Conservation (phyloP, 2,329 filamentous ascomycete species). For the Neoarthrinium moseri region DNA sequence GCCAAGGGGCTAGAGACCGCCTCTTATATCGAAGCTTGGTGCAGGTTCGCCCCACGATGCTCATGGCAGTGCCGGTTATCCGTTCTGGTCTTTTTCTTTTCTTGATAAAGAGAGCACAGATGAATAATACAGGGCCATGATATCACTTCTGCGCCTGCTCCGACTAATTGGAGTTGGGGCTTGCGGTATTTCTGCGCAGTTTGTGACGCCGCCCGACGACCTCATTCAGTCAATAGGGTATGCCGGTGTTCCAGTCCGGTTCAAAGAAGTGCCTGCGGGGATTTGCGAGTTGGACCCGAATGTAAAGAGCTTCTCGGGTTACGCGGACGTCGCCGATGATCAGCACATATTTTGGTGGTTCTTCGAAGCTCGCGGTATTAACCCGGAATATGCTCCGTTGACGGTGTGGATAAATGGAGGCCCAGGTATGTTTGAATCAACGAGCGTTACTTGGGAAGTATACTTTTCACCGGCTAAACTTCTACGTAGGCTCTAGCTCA, state of each 20-base stretch:
- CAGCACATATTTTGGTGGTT: conserved; percentile 48
- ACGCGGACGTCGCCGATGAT: conserved; percentile 37
- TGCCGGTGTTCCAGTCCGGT: conserved; percentile 40
- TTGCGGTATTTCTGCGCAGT: conserved; percentile 18
- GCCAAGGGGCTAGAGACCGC: too few relatives aligned
- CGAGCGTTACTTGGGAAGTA: not conserved
- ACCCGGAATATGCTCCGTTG: conserved; percentile 43
- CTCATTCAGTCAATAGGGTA: conserved; percentile 24
- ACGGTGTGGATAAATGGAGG: conserved; percentile 55
- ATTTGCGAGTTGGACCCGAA: conserved; percentile 42
- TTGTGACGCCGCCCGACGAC: conserved; percentile 24
- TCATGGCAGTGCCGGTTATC: not conserved
- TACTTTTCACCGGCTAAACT: conserved; percentile 28
- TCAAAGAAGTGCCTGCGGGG: conserved; percentile 45
- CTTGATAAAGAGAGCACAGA: not conserved
- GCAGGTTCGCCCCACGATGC: too few relatives aligned
- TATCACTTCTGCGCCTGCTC: not conserved
- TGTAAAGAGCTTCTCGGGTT: conserved; percentile 41
- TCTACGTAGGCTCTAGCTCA: conserved; percentile 49
- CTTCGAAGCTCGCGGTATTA: conserved; percentile 45
- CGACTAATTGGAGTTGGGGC: not conserved
- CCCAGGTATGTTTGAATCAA: conserved; percentile 24
- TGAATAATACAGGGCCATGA: not conserved
- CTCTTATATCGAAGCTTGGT: conserved; percentile 1
- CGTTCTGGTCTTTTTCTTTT: not conserved